These are phyloP conservation scores for Acacia crassicarpa DNA, from an alignment of 306 rosid genomes.

Conservation along the genomic window DNA sequence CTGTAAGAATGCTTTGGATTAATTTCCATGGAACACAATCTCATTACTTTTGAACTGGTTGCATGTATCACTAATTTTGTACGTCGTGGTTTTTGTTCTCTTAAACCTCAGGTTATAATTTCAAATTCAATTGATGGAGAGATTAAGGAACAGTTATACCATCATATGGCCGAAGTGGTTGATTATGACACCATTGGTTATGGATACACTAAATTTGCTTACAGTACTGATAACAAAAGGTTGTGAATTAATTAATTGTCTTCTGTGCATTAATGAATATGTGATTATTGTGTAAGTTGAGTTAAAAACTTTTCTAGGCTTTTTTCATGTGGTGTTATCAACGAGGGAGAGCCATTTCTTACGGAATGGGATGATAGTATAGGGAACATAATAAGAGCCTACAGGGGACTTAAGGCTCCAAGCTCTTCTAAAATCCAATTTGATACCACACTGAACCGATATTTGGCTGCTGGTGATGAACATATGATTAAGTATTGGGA, in stretches of 20 bases:
- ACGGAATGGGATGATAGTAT: slow-evolving; percentile 50
- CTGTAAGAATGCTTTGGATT: slow-evolving; percentile 32
- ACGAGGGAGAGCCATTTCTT: slow-evolving; percentile 40
- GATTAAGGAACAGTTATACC: slow-evolving; percentile 42
- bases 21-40: neutral
- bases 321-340: slow-evolving; percentile 44
- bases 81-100: slow-evolving; percentile 4
- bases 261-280: neutral
- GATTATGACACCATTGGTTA: slow-evolving; percentile 34
- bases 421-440: slow-evolving; percentile 32
- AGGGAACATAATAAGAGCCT: slow-evolving; percentile 33
- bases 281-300: neutral
- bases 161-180: slow-evolving; percentile 4
- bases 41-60: neutral
- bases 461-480: slow-evolving; percentile 52
- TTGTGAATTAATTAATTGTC: slow-evolving; percentile 17
- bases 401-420: slow-evolving; percentile 40
- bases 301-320: slow-evolving; percentile 33
- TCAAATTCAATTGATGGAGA: slow-evolving; percentile 44
- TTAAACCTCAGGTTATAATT: slow-evolving; percentile 26
- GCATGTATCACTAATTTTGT: neutral
- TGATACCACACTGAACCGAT: slow-evolving; percentile 30
- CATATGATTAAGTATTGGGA: slow-evolving; percentile 45
- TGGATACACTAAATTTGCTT: slow-evolving; percentile 39
- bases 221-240: slow-evolving; percentile 42